A percentile compares a stretch with the other conserved stretches of the same genome.
These are phyloP conservation scores for Starmerella potacharoeniae DNA, from an alignment of 805 yeast genomes.

Conservation along the genomic window DNA sequence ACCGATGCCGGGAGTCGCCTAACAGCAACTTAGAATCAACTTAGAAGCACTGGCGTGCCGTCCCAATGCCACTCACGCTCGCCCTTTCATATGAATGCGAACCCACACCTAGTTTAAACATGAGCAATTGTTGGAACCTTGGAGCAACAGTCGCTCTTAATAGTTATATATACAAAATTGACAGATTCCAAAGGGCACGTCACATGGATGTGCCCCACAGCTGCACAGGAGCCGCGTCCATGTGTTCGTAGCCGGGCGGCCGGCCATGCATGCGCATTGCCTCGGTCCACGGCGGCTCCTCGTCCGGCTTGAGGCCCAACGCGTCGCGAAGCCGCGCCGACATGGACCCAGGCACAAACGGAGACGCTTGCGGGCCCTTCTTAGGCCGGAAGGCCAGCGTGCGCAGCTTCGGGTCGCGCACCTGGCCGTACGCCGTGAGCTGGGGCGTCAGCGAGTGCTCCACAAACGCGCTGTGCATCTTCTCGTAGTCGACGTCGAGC, in stretches of 20 bases:
- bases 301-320: conserved; percentile 48
- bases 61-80: too few relatives aligned
- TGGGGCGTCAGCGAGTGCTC: conserved; percentile 33
- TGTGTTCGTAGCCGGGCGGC: conserved; percentile 60
- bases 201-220: neutral
- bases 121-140: too few relatives aligned
- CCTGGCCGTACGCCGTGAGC: conserved; percentile 60
- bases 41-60: too few relatives aligned
- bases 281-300: conserved; percentile 70
- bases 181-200: too few relatives aligned
- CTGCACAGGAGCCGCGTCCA: conserved; percentile 25
- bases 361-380: neutral
- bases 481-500: conserved; percentile 74
- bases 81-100: too few relatives aligned
- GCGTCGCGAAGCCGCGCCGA: conserved; percentile 56
- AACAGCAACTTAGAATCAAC: too few relatives aligned
- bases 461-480: conserved; percentile 77
- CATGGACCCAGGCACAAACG: conserved; percentile 55
- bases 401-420: conserved; percentile 30
- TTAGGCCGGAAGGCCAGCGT: conserved; percentile 2
- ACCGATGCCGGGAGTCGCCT: too few relatives aligned
- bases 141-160: too few relatives aligned
- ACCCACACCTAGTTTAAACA: too few relatives aligned
- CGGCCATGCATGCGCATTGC: conserved; percentile 61
- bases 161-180: too few relatives aligned